These are phyloP conservation scores for Taphrina communis DNA, from an alignment of 1,139 yeast species.

Conservation along the genomic window DNA sequence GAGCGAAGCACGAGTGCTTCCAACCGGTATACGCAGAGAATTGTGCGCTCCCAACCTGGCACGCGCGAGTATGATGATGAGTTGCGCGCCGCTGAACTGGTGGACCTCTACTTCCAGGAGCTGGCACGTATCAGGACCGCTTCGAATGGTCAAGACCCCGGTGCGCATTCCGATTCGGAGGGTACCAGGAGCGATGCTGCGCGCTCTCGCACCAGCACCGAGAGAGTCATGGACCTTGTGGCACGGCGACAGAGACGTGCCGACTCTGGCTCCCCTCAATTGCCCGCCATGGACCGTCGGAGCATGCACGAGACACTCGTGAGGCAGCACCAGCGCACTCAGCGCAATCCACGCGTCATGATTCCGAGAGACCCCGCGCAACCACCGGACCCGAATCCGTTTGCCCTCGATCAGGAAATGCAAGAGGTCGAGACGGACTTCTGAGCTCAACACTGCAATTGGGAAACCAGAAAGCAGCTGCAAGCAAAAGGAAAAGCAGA, in stretches of 20 bases:
- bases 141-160: slow-evolving; percentile 10
- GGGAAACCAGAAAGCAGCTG: neutral
- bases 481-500: neutral
- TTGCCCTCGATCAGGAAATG: slow-evolving; percentile 16
- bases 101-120: slow-evolving; percentile 25
- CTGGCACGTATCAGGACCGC: slow-evolving; percentile 18
- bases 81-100: slow-evolving; percentile 25
- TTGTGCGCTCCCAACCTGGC: slow-evolving; percentile 25
- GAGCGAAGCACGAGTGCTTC: slow-evolving; percentile 10
- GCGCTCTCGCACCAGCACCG: slow-evolving; percentile 10
- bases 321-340: slow-evolving; percentile 19
- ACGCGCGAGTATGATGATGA: slow-evolving; percentile 30
- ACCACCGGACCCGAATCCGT: slow-evolving; percentile 2
- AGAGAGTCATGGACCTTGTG: slow-evolving; percentile 14
- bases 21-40: slow-evolving; percentile 5
- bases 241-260: slow-evolving; percentile 14
- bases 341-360: slow-evolving; percentile 6
- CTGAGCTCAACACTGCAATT: neutral
- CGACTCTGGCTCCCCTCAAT: neutral
- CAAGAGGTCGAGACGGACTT: slow-evolving; percentile 8
- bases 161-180: slow-evolving; percentile 2
- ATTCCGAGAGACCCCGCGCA: neutral
- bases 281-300: slow-evolving; percentile 7
- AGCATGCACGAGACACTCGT: slow-evolving; percentile 21
- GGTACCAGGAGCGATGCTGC: neutral